A percentile compares a stretch with the other conserved stretches of the same genome.
Evolutionary conservation across 2,329 filamentous ascomycete genomes (phyloP).

Genomic region (Rosellinia necatrix): DNA sequence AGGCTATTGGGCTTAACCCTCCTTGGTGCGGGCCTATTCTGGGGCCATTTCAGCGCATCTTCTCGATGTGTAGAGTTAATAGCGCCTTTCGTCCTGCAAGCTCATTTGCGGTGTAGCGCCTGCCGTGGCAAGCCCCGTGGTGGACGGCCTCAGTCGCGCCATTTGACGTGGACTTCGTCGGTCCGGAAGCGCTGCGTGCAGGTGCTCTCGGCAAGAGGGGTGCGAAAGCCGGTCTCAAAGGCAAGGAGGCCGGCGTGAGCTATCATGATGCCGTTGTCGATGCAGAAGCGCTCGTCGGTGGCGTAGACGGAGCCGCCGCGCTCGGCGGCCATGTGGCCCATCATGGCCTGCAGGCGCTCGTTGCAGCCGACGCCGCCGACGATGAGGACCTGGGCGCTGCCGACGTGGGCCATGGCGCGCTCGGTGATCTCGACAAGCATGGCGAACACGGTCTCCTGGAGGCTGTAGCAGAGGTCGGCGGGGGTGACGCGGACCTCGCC

Average conservation of each 20-base stretch:
- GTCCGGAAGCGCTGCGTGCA: constrained; percentile 85
- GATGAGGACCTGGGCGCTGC: constrained; percentile 85
- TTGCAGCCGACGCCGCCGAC: constrained; percentile 97
- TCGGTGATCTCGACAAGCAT: constrained; percentile 99
- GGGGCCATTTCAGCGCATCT: neutral
- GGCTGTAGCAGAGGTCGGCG: constrained; percentile 87
- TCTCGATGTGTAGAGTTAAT: neutral
- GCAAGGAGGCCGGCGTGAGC: constrained; percentile 91
- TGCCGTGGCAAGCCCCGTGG: neutral
- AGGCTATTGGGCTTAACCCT: neutral
- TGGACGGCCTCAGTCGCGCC: constrained; percentile 63
- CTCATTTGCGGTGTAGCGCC: constrained; percentile 10
- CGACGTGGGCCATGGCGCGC: constrained; percentile 97
- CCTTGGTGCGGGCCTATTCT: neutral
- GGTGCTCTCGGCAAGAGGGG: constrained; percentile 77
- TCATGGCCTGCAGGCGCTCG: constrained; percentile 94
- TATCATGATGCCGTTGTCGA: constrained; percentile 99
- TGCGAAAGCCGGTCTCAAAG: constrained; percentile 79
- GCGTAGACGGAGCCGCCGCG: constrained; percentile 89
- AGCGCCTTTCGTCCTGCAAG: too few relatives aligned
- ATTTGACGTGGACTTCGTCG: constrained; percentile 79
- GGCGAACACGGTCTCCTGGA: constrained; percentile 94
- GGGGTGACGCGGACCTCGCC: constrained; percentile 67
- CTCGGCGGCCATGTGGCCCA: constrained; percentile 92
- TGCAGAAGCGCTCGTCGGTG: constrained; percentile 96